Evolutionary conservation across 352 stramenopile species (phyloP).

Genomic region (Globisporangium orthogonon): DNA sequence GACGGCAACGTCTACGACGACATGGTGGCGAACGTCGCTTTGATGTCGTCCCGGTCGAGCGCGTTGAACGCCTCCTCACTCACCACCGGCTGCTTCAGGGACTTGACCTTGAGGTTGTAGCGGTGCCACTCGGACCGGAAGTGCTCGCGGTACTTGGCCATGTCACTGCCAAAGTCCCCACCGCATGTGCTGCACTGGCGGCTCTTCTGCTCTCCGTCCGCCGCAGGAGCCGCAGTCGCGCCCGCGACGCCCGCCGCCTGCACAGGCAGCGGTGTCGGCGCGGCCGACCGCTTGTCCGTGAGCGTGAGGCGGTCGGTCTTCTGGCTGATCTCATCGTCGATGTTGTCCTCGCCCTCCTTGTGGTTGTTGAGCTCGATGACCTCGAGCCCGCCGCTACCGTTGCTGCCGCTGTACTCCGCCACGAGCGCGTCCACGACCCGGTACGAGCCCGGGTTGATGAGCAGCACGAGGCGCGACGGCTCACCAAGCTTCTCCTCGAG

Average conservation of each 20-base stretch:
- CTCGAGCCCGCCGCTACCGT: constrained; percentile 62
- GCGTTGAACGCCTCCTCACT: constrained; percentile 53
- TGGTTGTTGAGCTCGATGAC: constrained; percentile 92
- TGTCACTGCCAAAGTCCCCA: constrained; percentile 83
- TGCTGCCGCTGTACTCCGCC: constrained; percentile 41
- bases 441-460: constrained; percentile 75
- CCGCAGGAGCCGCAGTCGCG: constrained; percentile 2
- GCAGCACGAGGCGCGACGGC: constrained; percentile 49
- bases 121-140: constrained; percentile 96
- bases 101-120: constrained; percentile 97
- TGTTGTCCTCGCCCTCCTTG: constrained; percentile 86
- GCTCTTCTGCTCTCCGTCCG: constrained; percentile 30
- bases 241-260: constrained; percentile 2
- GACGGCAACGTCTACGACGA: constrained; percentile 25
- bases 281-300: constrained; percentile 13
- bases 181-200: constrained; percentile 90
- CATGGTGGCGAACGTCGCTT: constrained; percentile 59
- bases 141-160: constrained; percentile 88
- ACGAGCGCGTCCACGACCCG: constrained; percentile 69
- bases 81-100: constrained; percentile 80
- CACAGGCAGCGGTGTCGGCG: constrained; percentile 7
- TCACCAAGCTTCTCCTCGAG: constrained; percentile 58
- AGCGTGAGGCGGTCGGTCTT: constrained; percentile 73
- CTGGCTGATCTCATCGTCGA: constrained; percentile 90
- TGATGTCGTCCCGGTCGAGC: constrained; percentile 49